Conservation (phyloP, 352 stramenopile species). For the Phytophthora cactorum region DNA sequence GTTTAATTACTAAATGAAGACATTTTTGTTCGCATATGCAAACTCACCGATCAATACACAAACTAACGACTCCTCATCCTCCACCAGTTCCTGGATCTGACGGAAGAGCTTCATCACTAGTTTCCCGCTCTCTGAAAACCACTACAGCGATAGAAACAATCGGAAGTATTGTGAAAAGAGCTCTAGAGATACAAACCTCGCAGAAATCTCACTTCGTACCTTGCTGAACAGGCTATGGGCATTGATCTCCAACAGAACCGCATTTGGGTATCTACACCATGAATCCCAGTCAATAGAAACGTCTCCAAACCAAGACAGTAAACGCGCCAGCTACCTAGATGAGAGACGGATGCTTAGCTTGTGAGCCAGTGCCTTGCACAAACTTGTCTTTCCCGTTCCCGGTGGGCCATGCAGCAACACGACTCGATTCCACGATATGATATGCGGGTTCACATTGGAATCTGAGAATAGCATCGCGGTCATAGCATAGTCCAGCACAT, state of each 20-base stretch:
- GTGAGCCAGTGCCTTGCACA: conserved; percentile 92
- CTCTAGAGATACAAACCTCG: not conserved
- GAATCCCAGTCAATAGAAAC: conserved; percentile 1
- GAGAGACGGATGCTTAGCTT: conserved; percentile 91
- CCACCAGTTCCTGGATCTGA: conserved; percentile 91
- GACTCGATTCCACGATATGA: conserved; percentile 93
- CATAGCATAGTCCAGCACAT: conserved; percentile 88
- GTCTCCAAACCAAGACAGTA: not conserved
- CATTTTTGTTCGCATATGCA: not conserved
- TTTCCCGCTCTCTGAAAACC: conserved; percentile 95
- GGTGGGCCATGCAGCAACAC: conserved; percentile 92
- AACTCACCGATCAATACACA: conserved; percentile 89
- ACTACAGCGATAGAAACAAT: conserved; percentile 50
- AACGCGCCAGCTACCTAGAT: conserved; percentile 45
- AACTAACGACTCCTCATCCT: conserved; percentile 88
- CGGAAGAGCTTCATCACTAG: conserved; percentile 93
- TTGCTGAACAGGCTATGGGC: conserved; percentile 94
- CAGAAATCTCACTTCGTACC: conserved; percentile 22
- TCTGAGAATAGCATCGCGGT: conserved; percentile 93
- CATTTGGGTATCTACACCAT: conserved; percentile 57
- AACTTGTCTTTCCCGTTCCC: conserved; percentile 93
- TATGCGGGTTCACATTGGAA: conserved; percentile 81
- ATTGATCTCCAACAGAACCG: conserved; percentile 92
- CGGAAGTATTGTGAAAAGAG: not conserved
- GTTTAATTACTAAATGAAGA: not conserved